phyloP scores from a whole-genome alignment of 2,329 filamentous ascomycete genomes.

The Aspergillus oerlinghausenensis region DNA sequence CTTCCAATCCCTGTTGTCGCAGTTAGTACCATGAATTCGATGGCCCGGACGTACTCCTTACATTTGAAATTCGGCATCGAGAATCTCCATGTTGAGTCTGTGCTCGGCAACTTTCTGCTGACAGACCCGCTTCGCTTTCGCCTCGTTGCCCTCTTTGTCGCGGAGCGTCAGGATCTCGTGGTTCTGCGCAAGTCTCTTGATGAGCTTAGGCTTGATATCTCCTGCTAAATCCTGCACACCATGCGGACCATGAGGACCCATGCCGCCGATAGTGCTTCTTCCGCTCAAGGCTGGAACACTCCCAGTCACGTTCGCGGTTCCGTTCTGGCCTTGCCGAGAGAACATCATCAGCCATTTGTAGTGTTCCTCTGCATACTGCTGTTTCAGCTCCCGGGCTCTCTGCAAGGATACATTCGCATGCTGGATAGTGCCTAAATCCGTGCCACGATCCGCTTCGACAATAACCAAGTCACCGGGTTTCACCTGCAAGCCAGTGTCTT shows the following conservation, averaged over 20 bases:
- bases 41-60: slow-evolving; percentile 48
- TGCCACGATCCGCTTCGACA: slow-evolving; percentile 93
- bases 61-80: slow-evolving; percentile 98
- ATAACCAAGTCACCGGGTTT: slow-evolving; percentile 93
- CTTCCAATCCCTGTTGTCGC: slow-evolving; percentile 77
- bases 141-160: slow-evolving; percentile 96
- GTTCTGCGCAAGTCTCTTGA: slow-evolving; percentile 86
- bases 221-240: slow-evolving; percentile 66
- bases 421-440: slow-evolving; percentile 88
- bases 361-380: slow-evolving; percentile 89
- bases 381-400: slow-evolving; percentile 81
- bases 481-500: slow-evolving; percentile 86
- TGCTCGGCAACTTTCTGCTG: slow-evolving; percentile 96
- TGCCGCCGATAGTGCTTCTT: slow-evolving; percentile 69
- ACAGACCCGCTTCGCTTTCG: slow-evolving; percentile 93
- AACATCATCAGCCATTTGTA: slow-evolving; percentile 99
- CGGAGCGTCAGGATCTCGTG: slow-evolving; percentile 85
- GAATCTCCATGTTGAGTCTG: slow-evolving; percentile 93
- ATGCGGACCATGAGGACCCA: slow-evolving; percentile 70
- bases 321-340: slow-evolving; percentile 64
- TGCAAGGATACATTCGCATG: slow-evolving; percentile 84
- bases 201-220: slow-evolving; percentile 91
- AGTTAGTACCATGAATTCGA: slow-evolving; percentile 8
- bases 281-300: slow-evolving; percentile 61
- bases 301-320: slow-evolving; percentile 44